A percentile compares a stretch with the other conserved stretches of the same genome.
Conservation (phyloP, 495 filamentous ascomycete species). For the Penicillium ucsense region DNA sequence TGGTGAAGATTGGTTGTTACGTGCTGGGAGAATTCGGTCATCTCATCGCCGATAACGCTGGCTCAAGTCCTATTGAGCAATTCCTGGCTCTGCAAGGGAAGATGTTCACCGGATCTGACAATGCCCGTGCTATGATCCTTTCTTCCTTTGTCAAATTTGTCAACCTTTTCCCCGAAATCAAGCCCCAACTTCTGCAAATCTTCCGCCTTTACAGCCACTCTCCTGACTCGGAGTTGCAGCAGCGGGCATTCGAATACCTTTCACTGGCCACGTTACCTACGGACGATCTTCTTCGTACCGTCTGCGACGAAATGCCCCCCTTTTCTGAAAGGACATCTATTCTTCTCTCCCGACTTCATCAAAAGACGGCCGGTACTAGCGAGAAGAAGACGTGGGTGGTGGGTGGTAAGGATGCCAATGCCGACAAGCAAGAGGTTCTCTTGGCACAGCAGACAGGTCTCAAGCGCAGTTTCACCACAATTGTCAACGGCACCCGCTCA, state of each 20-base stretch:
- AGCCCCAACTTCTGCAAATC: conserved; percentile 81
- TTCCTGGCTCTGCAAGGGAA: conserved; percentile 89
- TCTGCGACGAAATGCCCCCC: conserved; percentile 98
- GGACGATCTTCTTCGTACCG: conserved; percentile 87
- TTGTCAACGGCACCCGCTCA: conserved; percentile 44
- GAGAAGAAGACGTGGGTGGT: conserved; percentile 96
- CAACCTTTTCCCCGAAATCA: conserved; percentile 98
- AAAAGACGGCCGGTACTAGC: conserved; percentile 80
- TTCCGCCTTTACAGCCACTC: conserved; percentile 92
- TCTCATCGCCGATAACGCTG: conserved; percentile 86
- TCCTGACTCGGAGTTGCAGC: conserved; percentile 89
- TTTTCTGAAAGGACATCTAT: conserved; percentile 94
- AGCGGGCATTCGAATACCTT: conserved; percentile 93
- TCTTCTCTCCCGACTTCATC: conserved; percentile 81
- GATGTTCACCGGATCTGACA: conserved; percentile 78
- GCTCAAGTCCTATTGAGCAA: conserved; percentile 95
- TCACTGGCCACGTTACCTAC: conserved; percentile 74
- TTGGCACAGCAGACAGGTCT: conserved; percentile 74
- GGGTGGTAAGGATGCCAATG: conserved; percentile 85
- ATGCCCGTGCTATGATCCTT: conserved; percentile 85
- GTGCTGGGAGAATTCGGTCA: conserved; percentile 95
- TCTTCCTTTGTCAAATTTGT: conserved; percentile 96
- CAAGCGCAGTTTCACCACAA: conserved; percentile 68
- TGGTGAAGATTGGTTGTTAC: conserved; percentile 96
- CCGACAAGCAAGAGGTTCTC: conserved; percentile 67